phyloP scores from a whole-genome alignment of 805 yeast genomes.

The Lipomyces anomalus region DNA sequence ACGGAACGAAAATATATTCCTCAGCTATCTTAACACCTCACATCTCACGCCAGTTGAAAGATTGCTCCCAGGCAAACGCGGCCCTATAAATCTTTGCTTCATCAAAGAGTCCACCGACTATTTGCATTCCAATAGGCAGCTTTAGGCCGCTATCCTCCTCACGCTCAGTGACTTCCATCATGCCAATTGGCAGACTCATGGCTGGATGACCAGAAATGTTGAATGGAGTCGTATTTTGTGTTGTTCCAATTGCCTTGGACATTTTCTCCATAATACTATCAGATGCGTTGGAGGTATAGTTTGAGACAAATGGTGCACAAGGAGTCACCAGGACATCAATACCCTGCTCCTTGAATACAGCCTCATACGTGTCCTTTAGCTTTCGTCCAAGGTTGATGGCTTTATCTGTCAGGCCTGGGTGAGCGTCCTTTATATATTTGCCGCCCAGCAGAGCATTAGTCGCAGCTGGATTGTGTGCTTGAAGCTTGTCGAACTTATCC shows the following conservation, averaged over 20 bases:
- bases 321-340: slow-evolving; percentile 37
- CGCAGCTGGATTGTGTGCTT: slow-evolving; percentile 16
- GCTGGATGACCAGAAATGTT: slow-evolving; percentile 39
- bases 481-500: slow-evolving; percentile 19
- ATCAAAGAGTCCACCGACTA: slow-evolving; percentile 35
- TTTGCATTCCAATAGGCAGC: slow-evolving; percentile 37
- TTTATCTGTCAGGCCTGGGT: slow-evolving; percentile 36
- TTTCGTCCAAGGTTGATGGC: slow-evolving; percentile 34
- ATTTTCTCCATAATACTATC: slow-evolving; percentile 18
- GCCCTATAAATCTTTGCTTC: slow-evolving; percentile 34
- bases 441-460: slow-evolving; percentile 30
- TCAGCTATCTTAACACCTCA: no score
- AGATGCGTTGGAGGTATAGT: slow-evolving; percentile 8
- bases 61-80: slow-evolving; percentile 37
- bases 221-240: slow-evolving; percentile 37
- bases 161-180: slow-evolving; percentile 26
- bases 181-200: slow-evolving; percentile 35
- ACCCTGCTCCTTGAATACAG: slow-evolving; percentile 26
- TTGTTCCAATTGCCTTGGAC: slow-evolving; percentile 30
- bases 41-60: slow-evolving; percentile 27
- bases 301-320: slow-evolving; percentile 20
- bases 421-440: slow-evolving; percentile 31
- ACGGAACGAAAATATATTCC: no score
- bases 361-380: slow-evolving; percentile 33
- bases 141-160: slow-evolving; percentile 32